These are phyloP conservation scores for Colletotrichum sp. DNA, from an alignment of 2,329 filamentous ascomycete genomes.

Conservation along the genomic window DNA sequence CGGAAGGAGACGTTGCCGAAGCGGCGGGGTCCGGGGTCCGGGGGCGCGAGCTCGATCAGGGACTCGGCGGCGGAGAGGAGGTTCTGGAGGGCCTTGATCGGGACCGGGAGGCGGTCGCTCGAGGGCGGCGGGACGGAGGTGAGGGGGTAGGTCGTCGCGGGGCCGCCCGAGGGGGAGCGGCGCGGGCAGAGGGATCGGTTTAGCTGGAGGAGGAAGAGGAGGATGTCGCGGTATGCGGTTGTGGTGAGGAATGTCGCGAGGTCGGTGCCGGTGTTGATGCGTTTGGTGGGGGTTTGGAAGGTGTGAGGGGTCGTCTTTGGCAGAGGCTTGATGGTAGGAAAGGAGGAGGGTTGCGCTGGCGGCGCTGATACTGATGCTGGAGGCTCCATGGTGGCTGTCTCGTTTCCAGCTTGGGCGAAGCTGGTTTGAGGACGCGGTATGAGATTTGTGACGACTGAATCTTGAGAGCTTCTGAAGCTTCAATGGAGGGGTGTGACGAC, in stretches of 20 bases:
- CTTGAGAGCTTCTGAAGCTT: neutral
- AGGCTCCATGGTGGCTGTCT: neutral
- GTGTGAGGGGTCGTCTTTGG: constrained; percentile 49
- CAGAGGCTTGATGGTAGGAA: constrained; percentile 48
- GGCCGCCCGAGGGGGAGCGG: constrained; percentile 44
- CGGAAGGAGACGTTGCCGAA: constrained; percentile 94
- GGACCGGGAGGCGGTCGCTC: constrained; percentile 45
- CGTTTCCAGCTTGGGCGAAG: neutral
- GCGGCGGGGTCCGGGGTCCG: constrained; percentile 82
- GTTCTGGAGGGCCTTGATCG: constrained; percentile 67
- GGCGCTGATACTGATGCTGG: neutral
- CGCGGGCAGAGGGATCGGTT: constrained; percentile 85
- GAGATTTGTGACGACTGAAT: neutral
- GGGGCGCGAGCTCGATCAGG: constrained; percentile 80
- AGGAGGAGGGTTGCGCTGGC: neutral
- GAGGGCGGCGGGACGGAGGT: constrained; percentile 44
- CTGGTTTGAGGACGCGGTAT: neutral
- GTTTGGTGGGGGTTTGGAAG: constrained; percentile 76
- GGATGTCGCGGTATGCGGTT: constrained; percentile 85
- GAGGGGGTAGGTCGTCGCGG: constrained; percentile 46
- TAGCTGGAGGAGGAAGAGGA: constrained; percentile 86
- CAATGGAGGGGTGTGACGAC: neutral
- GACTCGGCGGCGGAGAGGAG: constrained; percentile 69
- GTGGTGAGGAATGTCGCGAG: constrained; percentile 81
- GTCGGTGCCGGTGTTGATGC: constrained; percentile 85